These are phyloP conservation scores for Suhomyces faveliae DNA, from an alignment of 805 yeast species.

Conservation along the genomic window DNA sequence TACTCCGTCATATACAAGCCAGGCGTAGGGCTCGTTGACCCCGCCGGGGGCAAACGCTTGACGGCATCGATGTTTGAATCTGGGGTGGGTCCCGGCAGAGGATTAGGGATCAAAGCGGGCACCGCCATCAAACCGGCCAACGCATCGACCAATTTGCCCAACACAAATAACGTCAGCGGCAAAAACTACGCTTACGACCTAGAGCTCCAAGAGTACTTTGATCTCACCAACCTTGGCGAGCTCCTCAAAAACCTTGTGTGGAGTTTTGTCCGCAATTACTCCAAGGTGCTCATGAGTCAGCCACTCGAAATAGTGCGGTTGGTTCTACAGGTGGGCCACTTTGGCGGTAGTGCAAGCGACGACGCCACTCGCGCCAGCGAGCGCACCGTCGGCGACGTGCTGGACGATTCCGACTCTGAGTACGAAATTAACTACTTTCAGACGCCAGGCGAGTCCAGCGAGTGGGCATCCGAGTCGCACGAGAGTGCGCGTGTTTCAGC, in stretches of 20 bases:
- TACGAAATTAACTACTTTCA: slow-evolving; percentile 40
- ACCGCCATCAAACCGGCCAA: background rate
- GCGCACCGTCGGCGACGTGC: background rate
- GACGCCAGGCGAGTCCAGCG: slow-evolving; percentile 11
- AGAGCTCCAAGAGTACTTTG: slow-evolving; percentile 67
- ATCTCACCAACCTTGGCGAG: slow-evolving; percentile 55
- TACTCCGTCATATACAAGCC: slow-evolving; percentile 60
- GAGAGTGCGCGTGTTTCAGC: too few relatives aligned
- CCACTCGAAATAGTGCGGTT: slow-evolving; percentile 85
- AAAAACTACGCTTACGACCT: slow-evolving; percentile 53
- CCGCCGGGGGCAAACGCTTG: slow-evolving; percentile 32
- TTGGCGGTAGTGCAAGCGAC: slow-evolving; percentile 25
- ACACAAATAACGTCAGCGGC: slow-evolving; percentile 14
- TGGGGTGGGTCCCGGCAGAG: slow-evolving; percentile 15
- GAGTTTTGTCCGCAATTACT: slow-evolving; percentile 66
- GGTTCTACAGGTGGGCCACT: slow-evolving; percentile 76
- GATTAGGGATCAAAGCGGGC: slow-evolving; percentile 17
- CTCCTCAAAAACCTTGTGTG: slow-evolving; percentile 54
- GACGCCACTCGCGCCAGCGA: too few relatives aligned
- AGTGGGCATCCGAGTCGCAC: too few relatives aligned
- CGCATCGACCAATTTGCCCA: background rate
- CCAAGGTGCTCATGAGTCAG: slow-evolving; percentile 68
- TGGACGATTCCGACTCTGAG: slow-evolving; percentile 16
- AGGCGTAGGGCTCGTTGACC: slow-evolving; percentile 59
- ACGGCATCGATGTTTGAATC: slow-evolving; percentile 8